phyloP scores from a whole-genome alignment of 495 filamentous ascomycete species.

The Aspergillus ostianus region DNA sequence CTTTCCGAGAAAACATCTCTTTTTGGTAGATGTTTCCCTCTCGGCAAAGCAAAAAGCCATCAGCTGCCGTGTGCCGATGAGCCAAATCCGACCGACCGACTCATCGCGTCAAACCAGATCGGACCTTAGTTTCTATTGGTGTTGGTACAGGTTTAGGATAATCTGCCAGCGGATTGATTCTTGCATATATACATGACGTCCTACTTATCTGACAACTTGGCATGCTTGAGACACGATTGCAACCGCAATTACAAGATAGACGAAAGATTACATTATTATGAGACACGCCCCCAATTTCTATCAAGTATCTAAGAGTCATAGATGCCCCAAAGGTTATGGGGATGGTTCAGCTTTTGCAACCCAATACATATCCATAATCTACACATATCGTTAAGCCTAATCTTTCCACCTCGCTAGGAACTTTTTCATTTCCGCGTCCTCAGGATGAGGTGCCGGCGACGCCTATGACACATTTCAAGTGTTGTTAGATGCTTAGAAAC shows the following conservation, averaged over 20 bases:
- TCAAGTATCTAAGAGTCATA: background rate
- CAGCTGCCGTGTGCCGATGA: background rate
- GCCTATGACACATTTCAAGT: constrained; percentile 23
- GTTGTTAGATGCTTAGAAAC: background rate
- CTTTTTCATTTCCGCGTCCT: constrained; percentile 31
- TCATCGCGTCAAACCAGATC: background rate
- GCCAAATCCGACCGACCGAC: background rate
- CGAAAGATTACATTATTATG: background rate
- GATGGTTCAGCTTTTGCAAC: background rate
- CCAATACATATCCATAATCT: background rate
- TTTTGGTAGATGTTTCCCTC: constrained; percentile 46
- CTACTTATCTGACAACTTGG: background rate
- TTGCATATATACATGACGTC: too few species aligned
- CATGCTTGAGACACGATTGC: background rate
- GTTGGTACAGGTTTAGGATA: too few species aligned
- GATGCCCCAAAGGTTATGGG: too few species aligned
- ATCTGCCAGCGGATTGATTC: too few species aligned
- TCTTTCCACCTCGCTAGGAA: constrained; percentile 37
- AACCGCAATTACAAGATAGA: background rate
- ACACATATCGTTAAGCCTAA: constrained; percentile 12
- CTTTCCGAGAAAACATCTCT: constrained; percentile 82
- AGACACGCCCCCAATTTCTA: background rate
- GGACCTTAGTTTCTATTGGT: too few species aligned
- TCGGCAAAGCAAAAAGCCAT: background rate
- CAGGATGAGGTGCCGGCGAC: constrained; percentile 34